Percentiles rank a stretch among this genome's conserved stretches.
These are phyloP conservation scores for Xerocomus spinulosus DNA, from an alignment of 768 basidiomycete species.

Conservation along the genomic window DNA sequence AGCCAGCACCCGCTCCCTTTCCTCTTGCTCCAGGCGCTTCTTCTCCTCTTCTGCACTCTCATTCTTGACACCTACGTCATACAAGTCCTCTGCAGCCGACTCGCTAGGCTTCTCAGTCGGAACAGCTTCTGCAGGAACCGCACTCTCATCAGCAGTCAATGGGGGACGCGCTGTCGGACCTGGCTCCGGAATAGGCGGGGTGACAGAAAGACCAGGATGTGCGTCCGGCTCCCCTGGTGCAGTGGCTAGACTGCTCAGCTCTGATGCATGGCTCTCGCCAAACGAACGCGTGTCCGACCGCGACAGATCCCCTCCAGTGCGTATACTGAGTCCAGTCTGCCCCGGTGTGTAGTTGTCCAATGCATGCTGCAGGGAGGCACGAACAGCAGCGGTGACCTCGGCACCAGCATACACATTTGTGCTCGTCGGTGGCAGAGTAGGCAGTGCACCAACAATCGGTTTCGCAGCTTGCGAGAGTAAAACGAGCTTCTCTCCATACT, in stretches of 20 bases:
- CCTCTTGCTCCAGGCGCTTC: conserved; percentile 50
- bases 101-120: conserved; percentile 42
- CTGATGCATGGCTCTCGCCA: conserved; percentile 76
- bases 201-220: conserved; percentile 38
- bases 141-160: no score
- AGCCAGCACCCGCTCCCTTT: conserved; percentile 43
- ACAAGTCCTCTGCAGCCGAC: conserved; percentile 29
- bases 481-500: conserved; percentile 81
- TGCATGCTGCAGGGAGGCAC: conserved; percentile 72
- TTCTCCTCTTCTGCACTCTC: conserved; percentile 67
- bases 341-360: conserved; percentile 77
- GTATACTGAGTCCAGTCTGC: conserved; percentile 48
- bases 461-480: conserved; percentile 68
- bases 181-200: conserved; percentile 36
- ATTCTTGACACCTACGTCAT: conserved; percentile 25
- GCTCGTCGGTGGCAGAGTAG: conserved; percentile 59
- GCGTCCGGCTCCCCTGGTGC: conserved; percentile 19
- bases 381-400: conserved; percentile 59
- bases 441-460: conserved; percentile 58
- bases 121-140: conserved; percentile 46
- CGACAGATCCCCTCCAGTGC: conserved; percentile 48
- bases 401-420: conserved; percentile 56
- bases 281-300: conserved; percentile 78
- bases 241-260: conserved; percentile 55
- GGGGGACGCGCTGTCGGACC: conserved; percentile 2